Conservation (phyloP, 352 stramenopile genomes). For the Globisporangium sylvaticum region DNA sequence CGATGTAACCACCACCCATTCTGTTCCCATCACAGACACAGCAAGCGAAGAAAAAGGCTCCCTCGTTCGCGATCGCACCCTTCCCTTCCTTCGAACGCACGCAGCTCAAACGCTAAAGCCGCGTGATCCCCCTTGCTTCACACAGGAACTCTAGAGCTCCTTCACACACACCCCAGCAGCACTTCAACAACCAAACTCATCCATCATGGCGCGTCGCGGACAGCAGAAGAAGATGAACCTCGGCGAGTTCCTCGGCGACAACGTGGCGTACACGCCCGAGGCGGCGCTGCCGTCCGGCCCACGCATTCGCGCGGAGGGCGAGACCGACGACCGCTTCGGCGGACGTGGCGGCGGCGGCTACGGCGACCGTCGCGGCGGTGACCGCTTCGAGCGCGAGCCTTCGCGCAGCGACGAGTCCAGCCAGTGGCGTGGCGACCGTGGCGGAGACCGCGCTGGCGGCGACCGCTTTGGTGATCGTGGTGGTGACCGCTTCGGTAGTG, state of each 20-base stretch:
- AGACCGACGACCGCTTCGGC: conserved; percentile 42
- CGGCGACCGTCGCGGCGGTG: conserved; percentile 24
- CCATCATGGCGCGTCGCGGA: conserved; percentile 37
- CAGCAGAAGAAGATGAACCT: conserved; percentile 65
- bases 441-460: conserved; percentile 18
- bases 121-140: neutral
- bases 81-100: neutral
- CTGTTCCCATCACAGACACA: neutral
- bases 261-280: conserved; percentile 60
- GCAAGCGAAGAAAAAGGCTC: conserved; percentile 4
- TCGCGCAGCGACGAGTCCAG: conserved; percentile 45
- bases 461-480: conserved; percentile 20
- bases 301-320: conserved; percentile 37
- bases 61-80: neutral
- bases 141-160: neutral
- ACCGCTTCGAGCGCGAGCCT: conserved; percentile 34
- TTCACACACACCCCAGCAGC: neutral
- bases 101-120: neutral
- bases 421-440: conserved; percentile 48
- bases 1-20: conserved; percentile 15
- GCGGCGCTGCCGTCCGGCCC: conserved; percentile 56
- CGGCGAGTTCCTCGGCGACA: conserved; percentile 69
- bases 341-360: conserved; percentile 28
- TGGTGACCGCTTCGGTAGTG: conserved; percentile 14
- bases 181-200: neutral